Evolutionary conservation across 2,329 filamentous ascomycete species (phyloP).

Genomic region (Aspergillus intermedius): DNA sequence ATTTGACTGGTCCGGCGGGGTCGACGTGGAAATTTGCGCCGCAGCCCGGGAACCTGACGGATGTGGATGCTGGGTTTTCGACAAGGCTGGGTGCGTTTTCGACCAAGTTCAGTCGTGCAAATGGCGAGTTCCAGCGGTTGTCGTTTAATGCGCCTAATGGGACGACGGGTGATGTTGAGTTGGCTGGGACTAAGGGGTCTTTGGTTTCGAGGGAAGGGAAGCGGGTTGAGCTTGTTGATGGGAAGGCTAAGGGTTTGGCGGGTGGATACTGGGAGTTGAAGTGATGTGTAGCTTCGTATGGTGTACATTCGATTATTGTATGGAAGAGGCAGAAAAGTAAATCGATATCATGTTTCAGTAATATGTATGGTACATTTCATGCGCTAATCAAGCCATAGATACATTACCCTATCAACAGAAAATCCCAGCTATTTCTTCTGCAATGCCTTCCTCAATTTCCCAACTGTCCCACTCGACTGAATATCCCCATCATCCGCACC

Average conservation of each 20-base stretch:
- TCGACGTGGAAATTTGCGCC: slow-evolving; percentile 33
- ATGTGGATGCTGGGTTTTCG: slow-evolving; percentile 32
- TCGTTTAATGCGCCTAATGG: slow-evolving; percentile 5
- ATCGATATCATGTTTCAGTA: background rate
- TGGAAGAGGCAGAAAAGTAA: background rate
- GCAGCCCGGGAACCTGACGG: slow-evolving; percentile 28
- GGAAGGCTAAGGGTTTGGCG: slow-evolving; percentile 1
- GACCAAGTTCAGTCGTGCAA: background rate
- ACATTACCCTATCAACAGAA: background rate
- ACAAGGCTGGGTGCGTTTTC: slow-evolving; percentile 33
- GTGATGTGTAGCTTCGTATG: too few relatives aligned
- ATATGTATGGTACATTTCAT: background rate
- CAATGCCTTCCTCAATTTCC: slow-evolving; percentile 7
- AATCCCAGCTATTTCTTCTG: background rate
- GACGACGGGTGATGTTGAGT: slow-evolving; percentile 4
- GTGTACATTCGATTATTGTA: too few relatives aligned
- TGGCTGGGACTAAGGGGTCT: slow-evolving; percentile 5
- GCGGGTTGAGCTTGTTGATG: slow-evolving; percentile 6
- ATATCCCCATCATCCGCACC: slow-evolving; percentile 17
- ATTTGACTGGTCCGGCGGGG: slow-evolving; percentile 31
- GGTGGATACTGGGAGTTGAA: slow-evolving; percentile 9
- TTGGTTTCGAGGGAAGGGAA: slow-evolving; percentile 5
- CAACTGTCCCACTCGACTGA: slow-evolving; percentile 14
- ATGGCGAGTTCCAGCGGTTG: slow-evolving; percentile 1
- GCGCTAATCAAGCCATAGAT: background rate